These are phyloP conservation scores for Diaporthe sp. DNA, from an alignment of 2,329 filamentous ascomycete genomes.

Conservation along the genomic window DNA sequence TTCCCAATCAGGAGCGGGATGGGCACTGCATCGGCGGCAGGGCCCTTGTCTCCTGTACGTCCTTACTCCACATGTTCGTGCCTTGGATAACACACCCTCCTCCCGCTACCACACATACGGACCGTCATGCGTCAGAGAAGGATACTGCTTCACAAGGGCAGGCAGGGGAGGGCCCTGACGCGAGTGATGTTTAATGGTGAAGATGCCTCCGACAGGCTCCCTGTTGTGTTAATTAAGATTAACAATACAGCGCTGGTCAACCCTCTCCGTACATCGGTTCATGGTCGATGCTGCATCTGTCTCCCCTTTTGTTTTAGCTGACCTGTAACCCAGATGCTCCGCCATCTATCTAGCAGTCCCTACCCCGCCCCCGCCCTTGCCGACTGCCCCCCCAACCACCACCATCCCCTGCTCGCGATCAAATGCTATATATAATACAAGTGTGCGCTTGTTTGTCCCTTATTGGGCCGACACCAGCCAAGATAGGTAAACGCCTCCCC, in stretches of 20 bases:
- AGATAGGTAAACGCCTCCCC: not conserved
- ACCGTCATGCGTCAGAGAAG: too few relatives aligned
- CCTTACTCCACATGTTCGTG: not conserved
- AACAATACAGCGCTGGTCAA: not conserved
- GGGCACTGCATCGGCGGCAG: not conserved
- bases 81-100: not conserved
- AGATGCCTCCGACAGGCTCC: not conserved
- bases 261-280: not conserved
- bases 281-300: constrained; percentile 3
- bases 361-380: not conserved
- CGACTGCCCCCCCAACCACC: not conserved
- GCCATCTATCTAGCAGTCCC: not conserved
- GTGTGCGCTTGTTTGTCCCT: not conserved
- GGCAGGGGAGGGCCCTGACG: too few relatives aligned
- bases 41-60: too few relatives aligned
- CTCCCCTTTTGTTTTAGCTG: constrained; percentile 1
- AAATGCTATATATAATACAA: constrained; percentile 10
- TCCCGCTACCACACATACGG: too few relatives aligned
- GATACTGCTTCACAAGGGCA: too few relatives aligned
- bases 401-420: not conserved
- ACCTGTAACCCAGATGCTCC: not conserved
- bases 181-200: not conserved
- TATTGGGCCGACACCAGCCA: not conserved
- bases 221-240: constrained; percentile 13
- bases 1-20: too few relatives aligned